A percentile compares a stretch with the other conserved stretches of the same genome.
phyloP scores from a whole-genome alignment of 805 yeast genomes.

The Hermanozyma aechmeae region DNA sequence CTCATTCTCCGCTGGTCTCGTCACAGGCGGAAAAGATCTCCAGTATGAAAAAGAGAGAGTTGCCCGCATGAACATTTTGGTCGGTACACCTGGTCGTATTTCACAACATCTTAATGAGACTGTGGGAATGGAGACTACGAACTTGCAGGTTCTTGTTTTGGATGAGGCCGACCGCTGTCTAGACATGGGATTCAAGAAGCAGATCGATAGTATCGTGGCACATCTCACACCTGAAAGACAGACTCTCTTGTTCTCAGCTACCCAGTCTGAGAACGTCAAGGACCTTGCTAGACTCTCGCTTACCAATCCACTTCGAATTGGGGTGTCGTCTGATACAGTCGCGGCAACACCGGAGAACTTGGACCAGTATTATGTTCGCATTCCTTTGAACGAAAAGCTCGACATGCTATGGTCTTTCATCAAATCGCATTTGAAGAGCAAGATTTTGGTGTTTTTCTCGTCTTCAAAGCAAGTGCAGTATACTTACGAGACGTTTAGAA shows the following conservation, averaged over 20 bases:
- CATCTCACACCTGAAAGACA: slow-evolving; percentile 77
- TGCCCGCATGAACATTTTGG: slow-evolving; percentile 66
- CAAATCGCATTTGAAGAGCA: slow-evolving; percentile 70
- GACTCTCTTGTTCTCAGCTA: slow-evolving; percentile 79
- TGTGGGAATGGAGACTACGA: slow-evolving; percentile 64
- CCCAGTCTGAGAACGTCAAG: slow-evolving; percentile 73
- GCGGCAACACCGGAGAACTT: slow-evolving; percentile 75
- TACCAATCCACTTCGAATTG: slow-evolving; percentile 44
- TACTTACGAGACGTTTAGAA: slow-evolving; percentile 78
- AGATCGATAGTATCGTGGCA: slow-evolving; percentile 69
- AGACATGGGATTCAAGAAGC: slow-evolving; percentile 87
- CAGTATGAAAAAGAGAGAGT: slow-evolving; percentile 75
- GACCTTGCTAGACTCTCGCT: slow-evolving; percentile 78
- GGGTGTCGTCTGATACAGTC: slow-evolving; percentile 37
- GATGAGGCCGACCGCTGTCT: slow-evolving; percentile 92
- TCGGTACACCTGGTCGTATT: slow-evolving; percentile 88
- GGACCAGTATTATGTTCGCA: slow-evolving; percentile 72
- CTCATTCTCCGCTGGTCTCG: slow-evolving; percentile 78
- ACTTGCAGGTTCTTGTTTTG: slow-evolving; percentile 67
- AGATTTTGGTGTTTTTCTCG: slow-evolving; percentile 75
- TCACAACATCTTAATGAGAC: slow-evolving; percentile 89
- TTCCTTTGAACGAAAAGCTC: slow-evolving; percentile 70
- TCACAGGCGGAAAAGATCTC: slow-evolving; percentile 90
- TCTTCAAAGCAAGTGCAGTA: slow-evolving; percentile 88
- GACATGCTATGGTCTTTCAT: slow-evolving; percentile 82